A percentile compares a stretch with the other conserved stretches of the same genome.
Conservation (phyloP, 139 green algal species). For the Chlorella sp. region DNA sequence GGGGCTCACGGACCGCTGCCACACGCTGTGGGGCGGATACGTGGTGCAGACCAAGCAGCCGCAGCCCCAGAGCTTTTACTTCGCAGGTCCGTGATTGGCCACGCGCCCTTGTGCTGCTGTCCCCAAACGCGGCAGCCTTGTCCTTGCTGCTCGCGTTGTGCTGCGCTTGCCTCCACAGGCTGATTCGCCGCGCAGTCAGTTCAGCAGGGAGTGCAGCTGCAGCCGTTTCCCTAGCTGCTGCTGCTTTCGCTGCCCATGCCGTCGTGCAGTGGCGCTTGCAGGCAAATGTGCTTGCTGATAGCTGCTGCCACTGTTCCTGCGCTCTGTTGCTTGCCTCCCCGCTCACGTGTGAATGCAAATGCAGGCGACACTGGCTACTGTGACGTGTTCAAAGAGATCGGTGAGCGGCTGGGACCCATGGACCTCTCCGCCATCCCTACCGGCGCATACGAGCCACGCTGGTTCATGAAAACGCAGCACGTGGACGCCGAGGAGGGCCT, state of each 20-base stretch:
- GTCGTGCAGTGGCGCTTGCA: not conserved
- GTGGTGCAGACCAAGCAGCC: constrained; percentile 16
- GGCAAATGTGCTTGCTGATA: not conserved
- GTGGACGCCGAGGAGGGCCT: constrained; percentile 61
- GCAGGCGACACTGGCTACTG: constrained; percentile 71
- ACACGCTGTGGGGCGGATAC: constrained; percentile 63
- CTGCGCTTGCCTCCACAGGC: not conserved
- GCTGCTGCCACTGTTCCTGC: not conserved
- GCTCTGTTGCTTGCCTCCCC: not conserved
- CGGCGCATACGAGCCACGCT: constrained; percentile 42
- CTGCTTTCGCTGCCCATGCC: too few relatives aligned
- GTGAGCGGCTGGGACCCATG: constrained; percentile 52
- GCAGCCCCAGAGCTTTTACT: constrained; percentile 49
- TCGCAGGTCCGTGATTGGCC: constrained; percentile 31
- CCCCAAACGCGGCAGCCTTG: too few relatives aligned
- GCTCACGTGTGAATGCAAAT: not conserved
- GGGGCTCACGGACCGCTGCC: constrained; percentile 30
- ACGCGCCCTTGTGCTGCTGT: not conserved
- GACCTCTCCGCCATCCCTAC: constrained; percentile 53
- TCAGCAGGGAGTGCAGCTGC: not conserved
- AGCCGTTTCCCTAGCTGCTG: too few relatives aligned
- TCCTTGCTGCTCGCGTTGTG: too few relatives aligned
- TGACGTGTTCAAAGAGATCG: constrained; percentile 62
- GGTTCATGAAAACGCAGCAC: constrained; percentile 61
- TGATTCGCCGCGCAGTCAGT: not conserved